Base-by-base conservation (phyloP, 2,329 filamentous ascomycete species). In the Purpureocillium takamizusanense region DNA sequence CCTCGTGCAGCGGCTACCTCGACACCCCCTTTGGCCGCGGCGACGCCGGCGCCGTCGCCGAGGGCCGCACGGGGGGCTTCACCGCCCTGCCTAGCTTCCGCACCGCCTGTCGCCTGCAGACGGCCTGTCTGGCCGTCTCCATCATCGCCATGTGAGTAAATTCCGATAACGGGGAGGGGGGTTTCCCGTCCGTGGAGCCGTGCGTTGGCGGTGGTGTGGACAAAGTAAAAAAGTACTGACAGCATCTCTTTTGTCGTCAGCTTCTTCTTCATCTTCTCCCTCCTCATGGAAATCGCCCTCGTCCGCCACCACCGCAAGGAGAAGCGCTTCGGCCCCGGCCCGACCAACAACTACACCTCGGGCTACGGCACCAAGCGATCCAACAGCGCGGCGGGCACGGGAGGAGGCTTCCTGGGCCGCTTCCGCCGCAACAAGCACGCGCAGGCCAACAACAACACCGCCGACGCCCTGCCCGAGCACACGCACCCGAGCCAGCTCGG, bases 201-300 rank as follows among this genome's bases (percentile, higher is more conserved):
- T n/a, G n/a, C n/a, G n/a, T n/a, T n/a, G n/a, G n/a, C n/a, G n/a
- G n/a, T n/a, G n/a, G n/a, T n/a, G n/a, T n/a, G n/a, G n/a, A n/a
- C n/a, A n/a, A n/a, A n/a, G n/a, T n/a, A n/a, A n/a, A n/a, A n/a
- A n/a, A n/a, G n/a, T n/a, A n/a, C n/a, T n/a, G n/a, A n/a, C n/a
- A n/a, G n/a, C n/a, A n/a, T n/a, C n/a, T n/a, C n/a, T n/a, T n/a
- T n/a, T n/a, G n/a, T n/a, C n/a, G n/a, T n/a, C 31, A 85, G 79
- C 35, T 59, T 85, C 64, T 79, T 90, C 61, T 92, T 90, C 70
- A 55, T 86, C 51, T 54, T 86, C 53, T 86, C 84, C 36, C 77
- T 84, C 37, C 56, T 80, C 41, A 68, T 83, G 45, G 84, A 90
- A 53, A 46, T 86, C 36, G 67, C 72, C 36, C 74, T 90, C 33